Percentiles rank a stretch among this genome's conserved stretches.
phyloP scores from a whole-genome alignment of 2,329 filamentous ascomycete genomes.

The Colletotrichum camelliae region DNA sequence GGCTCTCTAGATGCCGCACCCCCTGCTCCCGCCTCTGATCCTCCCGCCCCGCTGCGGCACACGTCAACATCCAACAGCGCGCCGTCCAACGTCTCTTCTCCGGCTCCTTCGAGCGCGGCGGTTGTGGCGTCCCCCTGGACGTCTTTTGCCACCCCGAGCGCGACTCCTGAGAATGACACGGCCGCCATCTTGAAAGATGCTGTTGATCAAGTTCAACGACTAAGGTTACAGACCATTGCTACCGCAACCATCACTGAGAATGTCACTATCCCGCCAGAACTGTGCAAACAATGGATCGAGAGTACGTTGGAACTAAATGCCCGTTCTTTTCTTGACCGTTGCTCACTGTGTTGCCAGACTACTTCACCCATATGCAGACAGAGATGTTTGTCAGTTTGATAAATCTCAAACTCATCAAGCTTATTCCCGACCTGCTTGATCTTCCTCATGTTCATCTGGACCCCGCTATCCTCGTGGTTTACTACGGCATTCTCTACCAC shows the following conservation, averaged over 20 bases:
- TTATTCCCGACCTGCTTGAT: slow-evolving; percentile 33
- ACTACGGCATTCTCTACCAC: slow-evolving; percentile 34
- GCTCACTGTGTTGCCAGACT: slow-evolving; percentile 22
- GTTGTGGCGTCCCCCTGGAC: slow-evolving; percentile 2
- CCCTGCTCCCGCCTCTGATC: neutral
- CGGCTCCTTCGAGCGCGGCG: neutral
- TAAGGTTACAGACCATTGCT: slow-evolving; percentile 27
- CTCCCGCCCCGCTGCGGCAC: slow-evolving; percentile 2
- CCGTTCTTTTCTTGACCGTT: rapidly evolving
- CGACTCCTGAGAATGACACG: slow-evolving; percentile 2
- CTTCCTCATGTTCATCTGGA: slow-evolving; percentile 34
- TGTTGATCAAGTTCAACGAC: slow-evolving; percentile 30
- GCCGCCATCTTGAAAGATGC: slow-evolving; percentile 33
- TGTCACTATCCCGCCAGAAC: slow-evolving; percentile 29
- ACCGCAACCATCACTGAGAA: slow-evolving; percentile 26
- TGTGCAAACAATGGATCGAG: slow-evolving; percentile 32
- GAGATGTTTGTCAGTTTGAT: slow-evolving; percentile 34
- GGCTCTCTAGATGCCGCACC: neutral
- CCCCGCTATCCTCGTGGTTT: slow-evolving; percentile 33
- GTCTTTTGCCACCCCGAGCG: neutral
- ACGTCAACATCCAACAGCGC: neutral
- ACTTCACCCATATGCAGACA: slow-evolving; percentile 31
- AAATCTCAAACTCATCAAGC: slow-evolving; percentile 30
- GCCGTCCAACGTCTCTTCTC: slow-evolving; percentile 22
- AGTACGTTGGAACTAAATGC: slow-evolving; percentile 16